Base-by-base conservation (phyloP, 1,284 basidiomycete genomes). In the Takashimella tepidaria region DNA sequence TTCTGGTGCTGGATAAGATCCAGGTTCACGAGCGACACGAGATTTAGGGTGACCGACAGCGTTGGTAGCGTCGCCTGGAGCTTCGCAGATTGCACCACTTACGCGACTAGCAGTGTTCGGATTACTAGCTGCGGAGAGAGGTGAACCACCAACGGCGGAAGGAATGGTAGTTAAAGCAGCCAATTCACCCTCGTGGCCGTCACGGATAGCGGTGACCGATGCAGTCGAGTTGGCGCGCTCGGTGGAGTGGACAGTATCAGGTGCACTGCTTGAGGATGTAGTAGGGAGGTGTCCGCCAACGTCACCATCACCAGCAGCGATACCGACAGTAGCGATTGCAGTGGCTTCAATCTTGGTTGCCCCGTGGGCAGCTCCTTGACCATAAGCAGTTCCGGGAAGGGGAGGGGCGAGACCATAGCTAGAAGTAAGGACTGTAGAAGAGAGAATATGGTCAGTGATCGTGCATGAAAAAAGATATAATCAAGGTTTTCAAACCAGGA, bases 151-250 rank as follows among this genome's bases (percentile, higher is more conserved):
- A 8, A 16, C 31, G 16, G 31, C 31, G 31, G 16, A 16, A 37
- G 31, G 31, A 16, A 16, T 8, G 41, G 23, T 6, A n/a, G 22
- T 50, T 31, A n/a, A 23, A 44, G 16, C 31, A 37, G 53, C 49
- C n/a, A n/a, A n/a, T 27, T 60, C 50, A 10, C 73, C 73, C 41
- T 68, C 62, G 45, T 61, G 54, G 3, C 73, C 73, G 41, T 62
- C 61, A 43, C 68, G 58, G 51, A 75, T 75, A 6, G 73, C 73
- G 21, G 70, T 75, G 20, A 70, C 62, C 27, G 62, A 66, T 0
- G 71, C 65, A 3, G 61, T 26, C 26, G 67, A 69, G 25, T 56
- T 61, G 5, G 67, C 63, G 10, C 71, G 60, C 20, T 70, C 68
- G 22, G 62, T 60, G 19, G 54, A 62, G 43, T 47, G 58, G 25